Base-by-base conservation (phyloP, 768 basidiomycete genomes). In the Porphyrellus cyaneotinctus region DNA sequence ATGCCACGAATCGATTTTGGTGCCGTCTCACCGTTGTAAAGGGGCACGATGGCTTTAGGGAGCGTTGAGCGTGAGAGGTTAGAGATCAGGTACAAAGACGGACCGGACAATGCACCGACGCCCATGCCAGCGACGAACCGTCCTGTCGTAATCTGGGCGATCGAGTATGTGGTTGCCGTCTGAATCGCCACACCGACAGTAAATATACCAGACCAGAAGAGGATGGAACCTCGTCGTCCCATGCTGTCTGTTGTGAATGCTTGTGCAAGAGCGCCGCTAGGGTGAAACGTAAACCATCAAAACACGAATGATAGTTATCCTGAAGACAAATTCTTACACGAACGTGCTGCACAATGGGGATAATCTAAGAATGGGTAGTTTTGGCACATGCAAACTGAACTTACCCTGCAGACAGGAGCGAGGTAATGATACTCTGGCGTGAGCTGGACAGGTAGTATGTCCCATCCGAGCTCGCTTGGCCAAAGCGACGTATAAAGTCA, bases 1-100 rank as follows among this genome's bases (percentile, higher is more conserved):
- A 84, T 80, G 4, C 87, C 88, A 62, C 88, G 79, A 50, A 89
- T 75, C 2, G 80, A 76, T 62, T 87, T 87, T 0, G 88, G 88
- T 0, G 87, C 80, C 0, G 86, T 85, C 69, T 90, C 87, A 28
- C 87, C 86, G 58, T 86, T 88, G 66, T 89, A 91, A 9, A 89
- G 76, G 63, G 80, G 79, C 6, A 82, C 79, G 47, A 81, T 79
- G 31, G 76, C 78, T 78, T 76, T 53, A 20, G 14, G 30, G 35
- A 50, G 28, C 18, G 17, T 28, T 31, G 47, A 49, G 37, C 30
- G 26, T 35, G 36, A n/a, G 17, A 28, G 28, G 23, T 8, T 45
- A 26, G 23, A 18, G 30, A 42, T 35, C 32, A 35, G 31, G 8
- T 26, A 6, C 2, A 39, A 33, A 31, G 18, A 23, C 47, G 11